Percentiles rank a stretch among this genome's conserved stretches.
These are phyloP conservation scores for Emmonsiellopsis sp. DNA, from an alignment of 2,329 filamentous ascomycete species.

Conservation along the genomic window DNA sequence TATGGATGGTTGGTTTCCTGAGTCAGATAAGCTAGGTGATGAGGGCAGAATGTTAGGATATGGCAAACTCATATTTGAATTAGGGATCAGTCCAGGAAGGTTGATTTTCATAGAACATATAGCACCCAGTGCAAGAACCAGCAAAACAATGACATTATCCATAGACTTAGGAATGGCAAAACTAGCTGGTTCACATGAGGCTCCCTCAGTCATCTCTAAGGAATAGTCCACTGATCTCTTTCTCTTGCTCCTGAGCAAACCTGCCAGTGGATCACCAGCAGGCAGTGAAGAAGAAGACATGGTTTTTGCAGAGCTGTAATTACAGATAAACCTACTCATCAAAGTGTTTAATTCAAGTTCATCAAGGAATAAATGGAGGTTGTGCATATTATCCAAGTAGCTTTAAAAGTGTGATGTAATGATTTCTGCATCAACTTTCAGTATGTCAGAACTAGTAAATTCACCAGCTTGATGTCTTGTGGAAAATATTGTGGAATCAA, in stretches of 20 bases:
- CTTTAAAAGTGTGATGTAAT: conserved; percentile 43
- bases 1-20: background rate
- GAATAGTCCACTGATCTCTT: conserved; percentile 10
- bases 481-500: conserved; percentile 20
- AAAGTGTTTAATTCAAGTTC: conserved; percentile 42
- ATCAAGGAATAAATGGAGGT: conserved; percentile 56
- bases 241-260: conserved; percentile 10
- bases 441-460: conserved; percentile 39
- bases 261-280: conserved; percentile 1
- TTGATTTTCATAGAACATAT: conserved; percentile 51
- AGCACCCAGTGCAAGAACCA: conserved; percentile 81
- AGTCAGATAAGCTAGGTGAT: background rate
- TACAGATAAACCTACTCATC: conserved; percentile 42
- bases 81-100: conserved; percentile 45
- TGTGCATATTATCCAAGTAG: conserved; percentile 52
- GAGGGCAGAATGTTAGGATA: conserved; percentile 4
- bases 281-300: background rate
- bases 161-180: conserved; percentile 48
- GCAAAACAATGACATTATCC: conserved; percentile 69
- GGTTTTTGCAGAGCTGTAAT: conserved; percentile 29
- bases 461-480: conserved; percentile 34
- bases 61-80: conserved; percentile 7
- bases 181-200: conserved; percentile 1
- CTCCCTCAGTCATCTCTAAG: background rate
- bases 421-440: conserved; percentile 45